Evolutionary conservation across 2,329 filamentous ascomycete genomes (phyloP).

Genomic region (Colletotrichum abscissum): DNA sequence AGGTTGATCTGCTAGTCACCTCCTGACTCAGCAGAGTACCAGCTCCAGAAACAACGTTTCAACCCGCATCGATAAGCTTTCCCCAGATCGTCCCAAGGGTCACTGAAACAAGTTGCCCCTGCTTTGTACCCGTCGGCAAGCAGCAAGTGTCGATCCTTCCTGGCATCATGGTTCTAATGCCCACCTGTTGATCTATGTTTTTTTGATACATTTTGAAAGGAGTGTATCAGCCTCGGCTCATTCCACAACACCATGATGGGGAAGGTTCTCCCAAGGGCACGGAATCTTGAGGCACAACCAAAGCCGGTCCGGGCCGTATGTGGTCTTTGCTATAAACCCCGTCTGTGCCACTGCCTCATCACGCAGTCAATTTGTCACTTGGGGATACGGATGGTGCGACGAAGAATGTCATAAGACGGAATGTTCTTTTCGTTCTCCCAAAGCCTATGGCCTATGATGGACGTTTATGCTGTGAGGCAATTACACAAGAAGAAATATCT

Average conservation of each 20-base stretch:
- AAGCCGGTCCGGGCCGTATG: no score
- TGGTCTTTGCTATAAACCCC: neutral
- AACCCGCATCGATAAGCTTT: neutral
- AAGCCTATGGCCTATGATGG: conserved; percentile 1
- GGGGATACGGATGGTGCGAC: neutral
- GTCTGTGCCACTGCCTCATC: neutral
- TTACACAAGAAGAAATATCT: neutral
- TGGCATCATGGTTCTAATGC: neutral
- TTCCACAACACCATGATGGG: no score
- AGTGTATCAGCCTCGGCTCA: neutral
- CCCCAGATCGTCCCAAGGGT: neutral
- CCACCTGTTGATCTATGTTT: neutral
- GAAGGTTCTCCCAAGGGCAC: no score
- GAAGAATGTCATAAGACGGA: neutral
- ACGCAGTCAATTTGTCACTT: neutral
- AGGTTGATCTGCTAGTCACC: no score
- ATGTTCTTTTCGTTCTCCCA: neutral
- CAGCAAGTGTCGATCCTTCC: neutral
- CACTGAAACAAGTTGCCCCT: neutral
- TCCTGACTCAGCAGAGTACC: conserved; percentile 1
- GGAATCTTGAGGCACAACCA: no score
- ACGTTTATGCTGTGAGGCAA: conserved; percentile 26
- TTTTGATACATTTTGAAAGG: fast-evolving
- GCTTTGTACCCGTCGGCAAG: neutral
- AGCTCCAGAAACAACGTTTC: conserved; percentile 1